phyloP scores from a whole-genome alignment of 768 basidiomycete species.

The Trametes villosa region DNA sequence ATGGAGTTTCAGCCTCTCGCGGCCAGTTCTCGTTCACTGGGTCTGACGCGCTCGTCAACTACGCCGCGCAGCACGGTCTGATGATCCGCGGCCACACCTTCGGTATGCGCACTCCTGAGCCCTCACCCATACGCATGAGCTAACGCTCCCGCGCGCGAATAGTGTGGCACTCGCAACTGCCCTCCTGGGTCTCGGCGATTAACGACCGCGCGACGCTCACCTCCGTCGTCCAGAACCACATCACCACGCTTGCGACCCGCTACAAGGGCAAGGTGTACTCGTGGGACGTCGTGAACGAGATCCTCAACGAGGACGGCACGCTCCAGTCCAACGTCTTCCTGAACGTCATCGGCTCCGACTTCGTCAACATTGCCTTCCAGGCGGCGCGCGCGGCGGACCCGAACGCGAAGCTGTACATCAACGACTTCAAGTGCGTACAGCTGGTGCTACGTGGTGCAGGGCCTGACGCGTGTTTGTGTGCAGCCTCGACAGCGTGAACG shows the following conservation, averaged over 20 bases:
- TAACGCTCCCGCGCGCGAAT: background rate
- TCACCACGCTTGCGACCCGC: constrained; percentile 36
- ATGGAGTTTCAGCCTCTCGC: constrained; percentile 22
- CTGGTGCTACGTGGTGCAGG: background rate
- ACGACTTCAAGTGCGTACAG: constrained; percentile 41
- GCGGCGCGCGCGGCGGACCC: constrained; percentile 54
- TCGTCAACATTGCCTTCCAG: constrained; percentile 55
- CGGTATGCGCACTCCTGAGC: constrained; percentile 14
- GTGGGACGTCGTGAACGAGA: constrained; percentile 46
- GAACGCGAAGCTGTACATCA: constrained; percentile 50
- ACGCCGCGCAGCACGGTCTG: constrained; percentile 34
- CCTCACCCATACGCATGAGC: background rate
- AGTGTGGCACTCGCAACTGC: constrained; percentile 42
- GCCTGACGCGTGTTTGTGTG: constrained; percentile 20
- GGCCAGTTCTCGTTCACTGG: constrained; percentile 34
- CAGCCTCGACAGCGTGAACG: constrained; percentile 53
- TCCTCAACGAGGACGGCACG: constrained; percentile 56
- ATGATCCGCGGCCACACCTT: constrained; percentile 38
- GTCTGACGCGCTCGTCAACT: constrained; percentile 37
- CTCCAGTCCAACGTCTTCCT: constrained; percentile 52
- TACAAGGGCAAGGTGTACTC: constrained; percentile 40
- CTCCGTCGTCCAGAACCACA: constrained; percentile 41
- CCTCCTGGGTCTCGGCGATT: constrained; percentile 34
- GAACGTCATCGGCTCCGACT: constrained; percentile 53
- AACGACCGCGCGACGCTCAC: constrained; percentile 33